These are phyloP conservation scores for Diaporthe nobilis DNA, from an alignment of 2,329 filamentous ascomycete genomes.

Conservation along the genomic window DNA sequence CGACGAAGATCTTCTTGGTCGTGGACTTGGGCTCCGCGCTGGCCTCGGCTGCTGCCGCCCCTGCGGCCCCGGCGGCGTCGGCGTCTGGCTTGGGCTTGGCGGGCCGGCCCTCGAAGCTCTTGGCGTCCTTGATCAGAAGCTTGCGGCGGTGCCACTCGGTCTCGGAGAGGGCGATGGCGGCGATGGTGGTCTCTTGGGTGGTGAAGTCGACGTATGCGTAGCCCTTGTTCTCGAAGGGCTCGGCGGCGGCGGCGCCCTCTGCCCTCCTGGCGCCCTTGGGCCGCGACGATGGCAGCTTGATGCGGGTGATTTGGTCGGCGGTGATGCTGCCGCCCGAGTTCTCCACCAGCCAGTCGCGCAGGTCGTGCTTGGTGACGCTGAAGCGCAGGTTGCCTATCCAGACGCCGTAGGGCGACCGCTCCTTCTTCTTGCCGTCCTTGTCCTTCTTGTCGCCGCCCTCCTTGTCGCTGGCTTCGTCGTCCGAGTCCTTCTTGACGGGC, in stretches of 20 bases:
- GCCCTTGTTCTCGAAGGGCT: slow-evolving; percentile 80
- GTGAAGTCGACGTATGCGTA: slow-evolving; percentile 97
- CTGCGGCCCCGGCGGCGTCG: slow-evolving; percentile 36
- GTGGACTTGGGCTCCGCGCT: slow-evolving; percentile 50
- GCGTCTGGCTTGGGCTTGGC: slow-evolving; percentile 68
- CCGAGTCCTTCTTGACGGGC: slow-evolving; percentile 59
- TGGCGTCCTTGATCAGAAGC: slow-evolving; percentile 93
- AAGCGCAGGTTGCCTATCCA: slow-evolving; percentile 99
- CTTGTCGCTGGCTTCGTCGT: slow-evolving; percentile 57
- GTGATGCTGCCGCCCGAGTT: slow-evolving; percentile 76
- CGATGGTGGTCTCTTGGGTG: slow-evolving; percentile 76
- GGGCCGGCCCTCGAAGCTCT: slow-evolving; percentile 91
- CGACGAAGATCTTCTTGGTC: slow-evolving; percentile 87
- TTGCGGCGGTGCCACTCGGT: slow-evolving; percentile 81
- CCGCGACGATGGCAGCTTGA: slow-evolving; percentile 81
- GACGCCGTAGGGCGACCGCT: slow-evolving; percentile 85
- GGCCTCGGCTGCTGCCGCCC: slow-evolving; percentile 47
- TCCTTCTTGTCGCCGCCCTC: slow-evolving; percentile 54
- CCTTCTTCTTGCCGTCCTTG: slow-evolving; percentile 57
- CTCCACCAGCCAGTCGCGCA: slow-evolving; percentile 85
- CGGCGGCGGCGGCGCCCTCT: slow-evolving; percentile 39
- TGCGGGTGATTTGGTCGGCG: slow-evolving; percentile 82
- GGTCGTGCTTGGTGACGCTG: slow-evolving; percentile 78
- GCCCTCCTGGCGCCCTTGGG: slow-evolving; percentile 44
- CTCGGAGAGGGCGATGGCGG: slow-evolving; percentile 90